Conservation (phyloP, 1,284 basidiomycete species). For the Amylostereum areolatum region DNA sequence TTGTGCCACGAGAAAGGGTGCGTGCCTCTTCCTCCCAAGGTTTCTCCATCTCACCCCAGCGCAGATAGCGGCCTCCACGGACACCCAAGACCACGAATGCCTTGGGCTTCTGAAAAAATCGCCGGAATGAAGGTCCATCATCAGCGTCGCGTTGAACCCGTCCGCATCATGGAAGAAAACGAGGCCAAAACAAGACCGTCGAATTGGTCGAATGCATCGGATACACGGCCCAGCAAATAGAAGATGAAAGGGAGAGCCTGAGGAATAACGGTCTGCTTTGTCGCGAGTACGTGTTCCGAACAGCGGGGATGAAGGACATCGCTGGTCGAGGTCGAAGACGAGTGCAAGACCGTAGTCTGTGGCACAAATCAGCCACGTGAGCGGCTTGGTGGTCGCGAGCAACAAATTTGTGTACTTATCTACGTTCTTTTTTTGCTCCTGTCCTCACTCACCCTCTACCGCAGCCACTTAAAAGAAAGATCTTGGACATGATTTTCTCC, state of each 20-base stretch:
- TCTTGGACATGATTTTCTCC: constrained; percentile 64
- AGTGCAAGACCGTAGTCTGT: constrained; percentile 79
- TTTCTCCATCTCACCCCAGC: not conserved
- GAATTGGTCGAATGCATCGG: constrained; percentile 90
- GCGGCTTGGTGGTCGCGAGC: constrained; percentile 80
- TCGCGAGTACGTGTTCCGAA: constrained; percentile 92
- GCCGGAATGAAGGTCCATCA: constrained; percentile 99
- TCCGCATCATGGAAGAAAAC: constrained; percentile 96
- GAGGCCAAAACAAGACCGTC: constrained; percentile 90
- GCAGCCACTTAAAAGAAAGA: constrained; percentile 70
- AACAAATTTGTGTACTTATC: constrained; percentile 65
- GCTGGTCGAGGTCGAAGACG: constrained; percentile 80
- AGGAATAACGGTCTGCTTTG: constrained; percentile 94
- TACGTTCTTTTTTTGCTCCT: not conserved
- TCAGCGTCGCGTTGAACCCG: constrained; percentile 85
- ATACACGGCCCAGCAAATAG: constrained; percentile 85
- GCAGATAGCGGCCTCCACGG: constrained; percentile 93
- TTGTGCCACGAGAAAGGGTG: constrained; percentile 95
- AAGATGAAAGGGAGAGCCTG: constrained; percentile 96
- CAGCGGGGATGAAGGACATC: constrained; percentile 90
- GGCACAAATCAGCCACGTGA: constrained; percentile 75
- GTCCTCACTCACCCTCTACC: not conserved
- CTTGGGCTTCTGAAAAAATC: constrained; percentile 92
- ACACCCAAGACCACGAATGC: constrained; percentile 90
- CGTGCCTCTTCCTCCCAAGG: constrained; percentile 23